phyloP scores from a whole-genome alignment of 2,329 filamentous ascomycete species.

The Arthrinium phaeospermum region DNA sequence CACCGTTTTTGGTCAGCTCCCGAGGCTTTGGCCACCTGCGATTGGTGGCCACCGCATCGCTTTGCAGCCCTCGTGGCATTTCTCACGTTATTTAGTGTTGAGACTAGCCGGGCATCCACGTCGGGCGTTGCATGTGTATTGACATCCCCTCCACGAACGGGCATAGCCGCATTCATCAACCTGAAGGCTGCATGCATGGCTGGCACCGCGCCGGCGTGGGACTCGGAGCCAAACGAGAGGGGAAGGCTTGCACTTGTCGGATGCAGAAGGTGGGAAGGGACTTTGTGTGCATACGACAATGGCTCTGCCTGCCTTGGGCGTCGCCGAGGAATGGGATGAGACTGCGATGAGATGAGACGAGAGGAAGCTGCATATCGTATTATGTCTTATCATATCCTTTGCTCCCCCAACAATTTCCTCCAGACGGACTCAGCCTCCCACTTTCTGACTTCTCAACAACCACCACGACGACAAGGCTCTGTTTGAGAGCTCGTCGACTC shows the following conservation, averaged over 20 bases:
- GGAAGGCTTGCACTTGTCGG: background rate
- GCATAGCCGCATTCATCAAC: constrained; percentile 6
- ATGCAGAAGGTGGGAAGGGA: background rate
- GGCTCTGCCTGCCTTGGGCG: background rate
- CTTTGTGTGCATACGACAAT: background rate
- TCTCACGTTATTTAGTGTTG: background rate
- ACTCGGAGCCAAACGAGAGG: background rate
- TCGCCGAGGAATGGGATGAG: background rate
- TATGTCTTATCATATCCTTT: constrained; percentile 5
- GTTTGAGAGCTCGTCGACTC: background rate
- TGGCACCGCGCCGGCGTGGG: background rate
- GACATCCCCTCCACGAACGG: background rate
- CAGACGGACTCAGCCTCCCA: constrained; percentile 5
- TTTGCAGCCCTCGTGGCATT: background rate
- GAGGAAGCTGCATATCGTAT: constrained; percentile 2
- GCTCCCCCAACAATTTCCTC: background rate
- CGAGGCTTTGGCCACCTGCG: background rate
- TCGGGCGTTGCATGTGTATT: background rate
- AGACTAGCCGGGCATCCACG: background rate
- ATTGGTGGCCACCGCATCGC: background rate
- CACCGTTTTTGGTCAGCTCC: background rate
- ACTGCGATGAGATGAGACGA: constrained; percentile 3
- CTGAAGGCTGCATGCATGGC: background rate
- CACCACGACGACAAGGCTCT: background rate
- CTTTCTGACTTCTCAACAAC: background rate